A percentile compares a stretch with the other conserved stretches of the same genome.
Evolutionary conservation across 352 stramenopile genomes (phyloP).

Genomic region (Phytophthora capsici): DNA sequence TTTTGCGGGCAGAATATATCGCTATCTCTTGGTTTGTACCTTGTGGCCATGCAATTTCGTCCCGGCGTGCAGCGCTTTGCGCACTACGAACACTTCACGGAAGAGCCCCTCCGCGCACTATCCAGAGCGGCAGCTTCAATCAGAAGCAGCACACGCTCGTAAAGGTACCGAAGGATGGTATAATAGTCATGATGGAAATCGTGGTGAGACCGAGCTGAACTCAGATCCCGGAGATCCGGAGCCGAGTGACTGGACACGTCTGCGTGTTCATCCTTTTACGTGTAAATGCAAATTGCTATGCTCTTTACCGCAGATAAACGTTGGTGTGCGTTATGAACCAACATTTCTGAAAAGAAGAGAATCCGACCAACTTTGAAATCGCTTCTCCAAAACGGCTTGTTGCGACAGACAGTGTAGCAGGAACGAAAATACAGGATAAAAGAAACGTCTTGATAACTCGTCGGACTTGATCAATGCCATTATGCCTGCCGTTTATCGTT

Average conservation of each 20-base stretch:
- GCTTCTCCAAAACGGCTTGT: no score
- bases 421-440: no score
- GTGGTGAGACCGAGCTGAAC: constrained; percentile 12
- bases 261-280: constrained; percentile 11
- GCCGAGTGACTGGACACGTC: constrained; percentile 1
- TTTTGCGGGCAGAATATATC: not conserved
- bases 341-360: no score
- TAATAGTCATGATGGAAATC: constrained; percentile 22
- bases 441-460: not conserved
- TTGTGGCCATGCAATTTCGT: not conserved
- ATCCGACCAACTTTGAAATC: no score
- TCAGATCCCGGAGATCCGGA: not conserved
- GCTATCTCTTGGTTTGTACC: constrained; percentile 1
- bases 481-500: constrained; percentile 10
- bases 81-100: not conserved
- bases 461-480: constrained; percentile 1
- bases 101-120: not conserved
- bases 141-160: not conserved
- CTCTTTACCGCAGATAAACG: no score
- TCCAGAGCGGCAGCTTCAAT: constrained; percentile 5
- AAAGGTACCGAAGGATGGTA: constrained; percentile 1
- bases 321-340: no score
- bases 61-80: not conserved
- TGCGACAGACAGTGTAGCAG: no score
- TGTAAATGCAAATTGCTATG: not conserved